phyloP scores from a whole-genome alignment of 106 monocot species.

The Narthecium ossifragum region DNA sequence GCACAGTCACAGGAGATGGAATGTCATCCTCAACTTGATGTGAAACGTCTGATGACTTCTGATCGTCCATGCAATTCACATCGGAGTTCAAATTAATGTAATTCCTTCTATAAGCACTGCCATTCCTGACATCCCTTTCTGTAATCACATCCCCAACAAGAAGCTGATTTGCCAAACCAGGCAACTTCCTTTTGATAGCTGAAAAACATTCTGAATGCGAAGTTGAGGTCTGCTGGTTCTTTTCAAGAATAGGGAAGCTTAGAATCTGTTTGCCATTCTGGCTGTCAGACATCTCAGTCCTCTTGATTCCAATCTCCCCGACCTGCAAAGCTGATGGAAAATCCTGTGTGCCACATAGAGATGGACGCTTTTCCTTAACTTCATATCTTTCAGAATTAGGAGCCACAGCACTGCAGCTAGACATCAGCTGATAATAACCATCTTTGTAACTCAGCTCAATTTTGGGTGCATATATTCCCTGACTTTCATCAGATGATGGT shows the following conservation, averaged over 20 bases:
- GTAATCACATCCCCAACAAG: no score
- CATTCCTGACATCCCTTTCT: conserved; percentile 2
- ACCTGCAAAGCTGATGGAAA: conserved; percentile 5
- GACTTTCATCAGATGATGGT: neutral
- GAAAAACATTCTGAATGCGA: neutral
- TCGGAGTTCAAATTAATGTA: conserved; percentile 52
- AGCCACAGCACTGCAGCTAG: neutral
- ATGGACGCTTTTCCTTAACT: conserved; percentile 6
- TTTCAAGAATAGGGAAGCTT: conserved; percentile 13
- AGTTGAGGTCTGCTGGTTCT: conserved; percentile 4
- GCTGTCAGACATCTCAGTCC: neutral
- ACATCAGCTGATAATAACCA: conserved; percentile 12
- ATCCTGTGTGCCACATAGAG: neutral
- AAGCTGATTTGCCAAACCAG: neutral
- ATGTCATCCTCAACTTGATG: conserved; percentile 5
- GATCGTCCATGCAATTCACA: conserved; percentile 8
- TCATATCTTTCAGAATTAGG: neutral
- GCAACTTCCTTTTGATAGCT: neutral
- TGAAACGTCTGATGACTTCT: conserved; percentile 5
- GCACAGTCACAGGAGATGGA: conserved; percentile 1
- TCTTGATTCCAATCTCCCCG: neutral
- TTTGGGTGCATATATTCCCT: neutral
- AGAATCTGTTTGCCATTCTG: conserved; percentile 2
- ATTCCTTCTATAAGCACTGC: neutral
- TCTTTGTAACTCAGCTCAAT: conserved; percentile 7